A percentile compares a stretch with the other conserved stretches of the same genome.
phyloP scores from a whole-genome alignment of 768 basidiomycete species.

The Amanita muscaria region DNA sequence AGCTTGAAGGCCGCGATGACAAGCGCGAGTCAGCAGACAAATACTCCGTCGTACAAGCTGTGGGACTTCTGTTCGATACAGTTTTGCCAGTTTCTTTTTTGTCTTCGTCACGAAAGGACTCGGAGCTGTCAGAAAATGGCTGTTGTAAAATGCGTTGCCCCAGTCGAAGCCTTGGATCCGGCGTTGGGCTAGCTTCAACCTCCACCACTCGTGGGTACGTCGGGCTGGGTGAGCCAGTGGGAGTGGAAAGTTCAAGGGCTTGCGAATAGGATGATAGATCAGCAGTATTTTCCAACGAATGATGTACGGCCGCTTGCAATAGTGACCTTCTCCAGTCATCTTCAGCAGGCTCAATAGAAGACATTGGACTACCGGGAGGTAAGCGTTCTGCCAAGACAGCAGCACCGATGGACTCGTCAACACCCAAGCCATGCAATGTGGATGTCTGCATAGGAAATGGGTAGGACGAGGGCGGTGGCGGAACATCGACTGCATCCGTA shows the following conservation, averaged over 20 bases:
- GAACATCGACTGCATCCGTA: constrained; percentile 76
- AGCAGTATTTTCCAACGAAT: constrained; percentile 54
- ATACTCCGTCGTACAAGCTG: constrained; percentile 22
- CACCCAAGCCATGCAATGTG: constrained; percentile 61
- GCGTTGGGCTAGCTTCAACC: constrained; percentile 14
- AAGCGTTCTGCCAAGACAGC: constrained; percentile 66
- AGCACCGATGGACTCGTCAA: constrained; percentile 67
- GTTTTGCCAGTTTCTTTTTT: constrained; percentile 21
- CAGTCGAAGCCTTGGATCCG: constrained; percentile 16
- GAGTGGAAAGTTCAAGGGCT: constrained; percentile 29
- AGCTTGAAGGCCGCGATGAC: constrained; percentile 31
- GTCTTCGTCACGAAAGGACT: constrained; percentile 17
- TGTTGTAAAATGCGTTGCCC: constrained; percentile 30
- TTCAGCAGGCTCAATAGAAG: constrained; percentile 39
- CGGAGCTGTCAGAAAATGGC: constrained; percentile 32
- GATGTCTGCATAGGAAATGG: constrained; percentile 73
- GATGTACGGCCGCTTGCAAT: constrained; percentile 69
- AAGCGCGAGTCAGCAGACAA: constrained; percentile 13
- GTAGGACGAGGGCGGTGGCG: constrained; percentile 57
- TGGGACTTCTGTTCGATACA: constrained; percentile 17
- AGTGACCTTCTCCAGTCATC: constrained; percentile 72
- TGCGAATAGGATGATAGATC: constrained; percentile 40
- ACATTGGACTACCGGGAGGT: constrained; percentile 58
- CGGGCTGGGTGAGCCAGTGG: constrained; percentile 25
- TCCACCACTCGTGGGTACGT: constrained; percentile 7